Conservation (phyloP, 495 filamentous ascomycete genomes). For the Staphylotrichum tortipilum region DNA sequence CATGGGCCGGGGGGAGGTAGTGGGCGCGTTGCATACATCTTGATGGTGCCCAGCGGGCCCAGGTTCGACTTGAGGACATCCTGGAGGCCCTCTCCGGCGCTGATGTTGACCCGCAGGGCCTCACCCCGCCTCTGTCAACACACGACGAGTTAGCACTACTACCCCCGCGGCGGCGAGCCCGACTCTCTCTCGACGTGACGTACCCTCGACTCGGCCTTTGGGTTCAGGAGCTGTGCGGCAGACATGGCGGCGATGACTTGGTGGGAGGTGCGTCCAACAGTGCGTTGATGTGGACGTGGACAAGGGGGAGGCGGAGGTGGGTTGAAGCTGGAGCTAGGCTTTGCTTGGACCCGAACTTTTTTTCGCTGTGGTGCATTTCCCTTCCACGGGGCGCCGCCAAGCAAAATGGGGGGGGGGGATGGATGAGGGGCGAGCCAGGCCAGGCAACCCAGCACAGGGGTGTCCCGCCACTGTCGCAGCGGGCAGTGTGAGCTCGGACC, state of each 20-base stretch:
- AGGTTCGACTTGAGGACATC: slow-evolving; percentile 96
- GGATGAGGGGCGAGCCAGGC: slow-evolving; percentile 25
- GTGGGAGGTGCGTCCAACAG: slow-evolving; percentile 2
- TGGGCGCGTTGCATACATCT: slow-evolving; percentile 59
- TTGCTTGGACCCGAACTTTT: slow-evolving; percentile 28
- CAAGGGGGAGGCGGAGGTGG: slow-evolving; percentile 11
- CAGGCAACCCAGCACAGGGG: slow-evolving; percentile 22
- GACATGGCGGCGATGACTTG: slow-evolving; percentile 49
- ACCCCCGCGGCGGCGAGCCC: slow-evolving; percentile 6
- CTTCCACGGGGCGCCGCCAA: slow-evolving; percentile 7
- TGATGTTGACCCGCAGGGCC: slow-evolving; percentile 93
- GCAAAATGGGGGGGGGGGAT: slow-evolving; percentile 8
- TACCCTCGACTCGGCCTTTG: slow-evolving; percentile 94
- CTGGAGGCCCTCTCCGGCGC: slow-evolving; percentile 85
- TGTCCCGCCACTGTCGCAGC: too few species aligned
- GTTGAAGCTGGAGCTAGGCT: slow-evolving; percentile 15
- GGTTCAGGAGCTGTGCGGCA: slow-evolving; percentile 93
- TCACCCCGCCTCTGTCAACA: slow-evolving; percentile 74
- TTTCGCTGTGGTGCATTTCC: slow-evolving; percentile 24
- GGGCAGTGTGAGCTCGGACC: too few species aligned
- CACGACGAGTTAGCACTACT: slow-evolving; percentile 14
- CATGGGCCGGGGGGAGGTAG: neutral
- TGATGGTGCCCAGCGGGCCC: slow-evolving; percentile 87
- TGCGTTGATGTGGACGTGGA: slow-evolving; percentile 3
- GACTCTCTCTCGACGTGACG: slow-evolving; percentile 16